Conservation (phyloP, 2,329 filamentous ascomycete genomes). For the Emmonsia crescens region DNA sequence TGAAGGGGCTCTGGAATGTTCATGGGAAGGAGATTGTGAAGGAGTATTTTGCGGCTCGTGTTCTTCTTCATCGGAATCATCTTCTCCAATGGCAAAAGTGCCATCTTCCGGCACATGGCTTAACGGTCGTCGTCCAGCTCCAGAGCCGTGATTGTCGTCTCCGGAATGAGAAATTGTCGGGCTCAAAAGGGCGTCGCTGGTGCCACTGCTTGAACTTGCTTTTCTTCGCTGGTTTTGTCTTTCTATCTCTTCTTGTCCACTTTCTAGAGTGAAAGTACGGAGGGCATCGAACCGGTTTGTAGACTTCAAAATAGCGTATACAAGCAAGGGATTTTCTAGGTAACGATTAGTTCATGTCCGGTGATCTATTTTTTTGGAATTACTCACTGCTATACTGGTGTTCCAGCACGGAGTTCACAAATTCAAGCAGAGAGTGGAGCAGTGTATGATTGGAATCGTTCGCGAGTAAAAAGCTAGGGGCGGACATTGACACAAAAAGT, state of each 20-base stretch:
- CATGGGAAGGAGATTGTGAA: conserved; percentile 44
- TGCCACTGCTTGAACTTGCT: conserved; percentile 35
- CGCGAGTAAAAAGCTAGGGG: conserved; percentile 79
- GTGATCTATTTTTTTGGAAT: not conserved
- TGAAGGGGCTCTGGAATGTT: conserved; percentile 54
- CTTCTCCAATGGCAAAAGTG: conserved; percentile 80
- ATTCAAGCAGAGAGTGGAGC: conserved; percentile 71
- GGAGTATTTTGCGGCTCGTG: conserved; percentile 55
- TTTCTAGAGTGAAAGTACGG: conserved; percentile 80
- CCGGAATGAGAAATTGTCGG: conserved; percentile 30
- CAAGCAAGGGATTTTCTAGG: conserved; percentile 66
- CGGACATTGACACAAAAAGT: conserved; percentile 83
- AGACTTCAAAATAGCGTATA: conserved; percentile 69
- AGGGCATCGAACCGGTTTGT: conserved; percentile 75
- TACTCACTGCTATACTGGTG: conserved; percentile 67
- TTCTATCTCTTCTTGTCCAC: conserved; percentile 83
- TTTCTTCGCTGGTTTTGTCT: conserved; percentile 61
- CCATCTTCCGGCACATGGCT: conserved; percentile 63
- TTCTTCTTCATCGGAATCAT: conserved; percentile 54
- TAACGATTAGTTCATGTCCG: conserved; percentile 15
- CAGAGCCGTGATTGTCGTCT: conserved; percentile 26
- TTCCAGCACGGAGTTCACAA: conserved; percentile 80
- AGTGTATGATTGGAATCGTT: conserved; percentile 85
- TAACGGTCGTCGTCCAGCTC: conserved; percentile 48
- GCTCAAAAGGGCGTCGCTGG: conserved; percentile 28